A percentile compares a stretch with the other conserved stretches of the same genome.
Evolutionary conservation across 768 basidiomycete genomes (phyloP).

Genomic region (Tulasnella sp.): DNA sequence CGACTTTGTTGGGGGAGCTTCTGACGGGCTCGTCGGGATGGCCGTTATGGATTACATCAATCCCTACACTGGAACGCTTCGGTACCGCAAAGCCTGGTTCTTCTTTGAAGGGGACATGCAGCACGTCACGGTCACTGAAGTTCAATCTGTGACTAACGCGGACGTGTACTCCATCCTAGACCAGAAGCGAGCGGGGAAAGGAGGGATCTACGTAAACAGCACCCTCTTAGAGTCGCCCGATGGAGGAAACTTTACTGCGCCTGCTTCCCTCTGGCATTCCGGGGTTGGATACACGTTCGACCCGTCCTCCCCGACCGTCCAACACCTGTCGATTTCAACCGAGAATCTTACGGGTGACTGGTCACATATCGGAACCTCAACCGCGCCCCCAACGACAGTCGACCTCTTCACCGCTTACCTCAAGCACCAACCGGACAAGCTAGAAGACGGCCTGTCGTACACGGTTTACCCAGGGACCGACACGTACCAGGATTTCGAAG

Average conservation of each 20-base stretch:
- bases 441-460: slow-evolving; percentile 40
- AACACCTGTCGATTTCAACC: slow-evolving; percentile 34
- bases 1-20: slow-evolving; percentile 57
- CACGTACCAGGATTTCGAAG: slow-evolving; percentile 20
- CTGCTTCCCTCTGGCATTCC: slow-evolving; percentile 53
- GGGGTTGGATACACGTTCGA: slow-evolving; percentile 54
- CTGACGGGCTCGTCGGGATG: slow-evolving; percentile 48
- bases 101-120: slow-evolving; percentile 58
- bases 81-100: slow-evolving; percentile 67
- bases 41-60: slow-evolving; percentile 62
- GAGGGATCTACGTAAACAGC: slow-evolving; percentile 42
- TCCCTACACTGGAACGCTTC: slow-evolving; percentile 45
- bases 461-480: slow-evolving; percentile 49
- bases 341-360: slow-evolving; percentile 52
- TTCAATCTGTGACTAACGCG: slow-evolving; percentile 37
- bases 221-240: slow-evolving; percentile 7
- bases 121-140: slow-evolving; percentile 50
- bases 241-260: slow-evolving; percentile 25
- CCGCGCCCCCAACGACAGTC: slow-evolving; percentile 48
- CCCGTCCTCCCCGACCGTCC: neutral
- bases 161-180: slow-evolving; percentile 57
- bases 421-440: slow-evolving; percentile 32
- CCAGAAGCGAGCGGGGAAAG: slow-evolving; percentile 42
- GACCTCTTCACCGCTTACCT: slow-evolving; percentile 61
- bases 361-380: slow-evolving; percentile 57